Evolutionary conservation across 177 flowering plant genomes (phyloP).

Genomic region (Tripterygium wilfordii): DNA sequence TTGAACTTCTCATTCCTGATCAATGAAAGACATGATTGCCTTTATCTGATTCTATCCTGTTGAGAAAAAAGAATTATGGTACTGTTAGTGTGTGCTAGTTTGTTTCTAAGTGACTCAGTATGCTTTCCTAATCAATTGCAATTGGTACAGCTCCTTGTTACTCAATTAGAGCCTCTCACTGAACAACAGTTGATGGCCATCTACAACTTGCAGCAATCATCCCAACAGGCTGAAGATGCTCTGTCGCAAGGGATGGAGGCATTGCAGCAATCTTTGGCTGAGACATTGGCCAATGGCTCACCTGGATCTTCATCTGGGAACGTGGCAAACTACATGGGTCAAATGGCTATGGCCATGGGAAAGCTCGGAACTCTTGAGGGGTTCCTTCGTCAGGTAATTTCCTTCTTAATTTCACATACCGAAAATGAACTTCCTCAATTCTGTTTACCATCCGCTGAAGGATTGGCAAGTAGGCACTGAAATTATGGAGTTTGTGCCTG

Average conservation of each 20-base stretch:
- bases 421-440: neutral
- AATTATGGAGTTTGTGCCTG: too few relatives aligned
- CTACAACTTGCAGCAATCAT: constrained; percentile 49
- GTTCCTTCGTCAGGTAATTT: constrained; percentile 47
- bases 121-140: neutral
- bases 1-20: neutral
- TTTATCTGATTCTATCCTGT: too few relatives aligned
- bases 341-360: constrained; percentile 70
- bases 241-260: constrained; percentile 62
- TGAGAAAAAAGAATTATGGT: too few relatives aligned
- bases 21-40: too few relatives aligned
- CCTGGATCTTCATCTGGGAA: constrained; percentile 51
- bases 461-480: too few relatives aligned
- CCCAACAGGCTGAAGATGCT: constrained; percentile 63
- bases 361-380: constrained; percentile 61
- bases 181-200: constrained; percentile 46
- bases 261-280: constrained; percentile 52
- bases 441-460: neutral
- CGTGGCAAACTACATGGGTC: constrained; percentile 64
- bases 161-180: constrained; percentile 53
- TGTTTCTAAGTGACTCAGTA: neutral
- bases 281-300: constrained; percentile 47
- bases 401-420: too few relatives aligned
- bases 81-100: neutral
- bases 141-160: constrained; percentile 39